Evolutionary conservation across 2,329 filamentous ascomycete genomes (phyloP), one percentile per base, ranked within the genome.

Genomic region (Aureobasidium sp.): DNA sequence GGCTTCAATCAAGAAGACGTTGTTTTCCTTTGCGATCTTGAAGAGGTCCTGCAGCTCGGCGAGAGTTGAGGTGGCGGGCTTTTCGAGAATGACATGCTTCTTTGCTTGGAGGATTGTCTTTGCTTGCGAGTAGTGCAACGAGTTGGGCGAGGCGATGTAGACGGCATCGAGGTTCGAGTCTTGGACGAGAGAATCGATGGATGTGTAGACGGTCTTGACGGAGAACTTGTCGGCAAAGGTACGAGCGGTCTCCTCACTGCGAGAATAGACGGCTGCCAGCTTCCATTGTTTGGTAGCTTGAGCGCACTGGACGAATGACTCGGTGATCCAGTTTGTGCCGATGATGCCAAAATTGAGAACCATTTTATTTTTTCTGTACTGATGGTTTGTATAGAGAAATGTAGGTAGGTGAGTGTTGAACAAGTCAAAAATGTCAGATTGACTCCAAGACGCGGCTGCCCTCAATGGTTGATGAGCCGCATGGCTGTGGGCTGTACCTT

Each of bases 11-110:
- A 80, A 67, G 63, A 76, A 75, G 10, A 79, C 71, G 16, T 70
- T 68, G 27, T 78, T 73, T 41, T 70, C 67, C 47, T 75, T 70
- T 1, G 78, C 76, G 15, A 75, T 68, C 16, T 66, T 64, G 68
- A 79, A 78, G 13, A 80, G 68, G 32, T 75, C 69, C 39, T 77
- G 72, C 3, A 79, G 71, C 64, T 80, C 76, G 2, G 67, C 64
- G 30, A 70, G 66, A 1, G 74, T 80, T 29, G 72, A 75, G 30
- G 77, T 77, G 0, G 76, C 74, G 5, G 78, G 78, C 66, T 81
- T 81, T 67, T 81, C 78, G n/a, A 81, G 69, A 34, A 81, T 73
- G 63, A 80, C 77, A 66, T 81, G 74, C 65, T 80, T 80, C 55
- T 74, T 72, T 3, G 75, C 77, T 5, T 67, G 48, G 37, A 81